Evolutionary conservation across 192 early-diverging fungal genomes (phyloP), one percentile per base, ranked within the genome.

Genomic region (Backusella liffmaniae): DNA sequence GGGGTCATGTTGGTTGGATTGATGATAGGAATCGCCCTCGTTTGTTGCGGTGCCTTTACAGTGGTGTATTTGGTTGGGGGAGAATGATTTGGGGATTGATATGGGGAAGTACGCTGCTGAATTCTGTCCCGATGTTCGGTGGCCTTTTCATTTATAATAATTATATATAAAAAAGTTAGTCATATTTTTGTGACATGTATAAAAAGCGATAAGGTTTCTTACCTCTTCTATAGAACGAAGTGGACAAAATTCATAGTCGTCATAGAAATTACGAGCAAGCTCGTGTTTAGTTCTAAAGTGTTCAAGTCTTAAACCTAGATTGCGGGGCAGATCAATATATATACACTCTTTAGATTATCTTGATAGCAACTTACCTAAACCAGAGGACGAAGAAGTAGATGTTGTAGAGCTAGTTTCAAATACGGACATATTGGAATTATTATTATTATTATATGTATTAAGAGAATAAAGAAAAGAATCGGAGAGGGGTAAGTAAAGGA

Each of bases 231-330:
- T 77, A 23, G 82, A 84, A 67, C 83, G 72, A 34, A 80, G 80
- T 36, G 87, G 87, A 77, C 87, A 88, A 85, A 86, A 88, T 73
- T 88, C 87, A 53, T 85, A 77, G 49, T 88, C 87, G 66, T 88
- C 87, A 74, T 88, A 83, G 62, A 88, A 88, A 65, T 80, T 82
- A 53, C 70, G 81, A 29, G 87, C 87, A 29, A 83, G 81, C 66
- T 88, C 87, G 32, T 88, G 87, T 66, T 83, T 82, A 29, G 73
- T 79, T 42, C 77, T 79, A 72, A 80, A 88, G 29, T 88, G 78
- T 51, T 87, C 86, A n/a, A 87, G 80, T 10, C 56, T 62, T 73
- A 29, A 16, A 35, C n/a, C 72, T 62, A 13, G 26, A 29, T 23
- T n/a, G 4, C 13, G 21, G 6, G 26, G 2, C 69, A 49, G 16